Conservation (phyloP, 176 grass and related monocot genomes). For the Echinochloa phyllopogon region DNA sequence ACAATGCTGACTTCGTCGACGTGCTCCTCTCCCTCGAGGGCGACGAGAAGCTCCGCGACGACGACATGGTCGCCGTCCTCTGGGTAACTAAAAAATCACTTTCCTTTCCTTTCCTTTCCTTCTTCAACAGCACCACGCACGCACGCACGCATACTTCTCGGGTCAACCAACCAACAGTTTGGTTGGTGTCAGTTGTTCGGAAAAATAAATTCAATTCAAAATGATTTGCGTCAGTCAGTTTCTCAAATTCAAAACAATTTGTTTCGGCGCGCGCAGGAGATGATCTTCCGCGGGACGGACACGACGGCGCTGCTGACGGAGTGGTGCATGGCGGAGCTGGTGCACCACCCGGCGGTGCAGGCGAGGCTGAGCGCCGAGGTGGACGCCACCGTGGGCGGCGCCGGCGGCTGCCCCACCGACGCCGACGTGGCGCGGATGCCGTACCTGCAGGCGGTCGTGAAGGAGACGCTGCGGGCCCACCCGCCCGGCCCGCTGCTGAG, state of each 20-base stretch:
- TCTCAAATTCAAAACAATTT: no score
- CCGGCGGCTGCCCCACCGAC: constrained; percentile 34
- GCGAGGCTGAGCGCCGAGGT: constrained; percentile 60
- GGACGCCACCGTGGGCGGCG: constrained; percentile 19
- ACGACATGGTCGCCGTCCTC: constrained; percentile 79
- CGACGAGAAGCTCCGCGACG: constrained; percentile 63
- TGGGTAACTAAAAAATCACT: constrained; percentile 55
- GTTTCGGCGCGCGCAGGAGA: constrained; percentile 53
- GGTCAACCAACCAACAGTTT: background rate
- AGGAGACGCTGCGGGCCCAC: constrained; percentile 73
- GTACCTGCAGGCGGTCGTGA: constrained; percentile 77
- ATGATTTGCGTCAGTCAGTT: no score
- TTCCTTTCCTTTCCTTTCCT: background rate
- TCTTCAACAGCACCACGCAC: background rate
- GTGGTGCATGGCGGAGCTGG: constrained; percentile 83
- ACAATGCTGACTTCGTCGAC: constrained; percentile 67
- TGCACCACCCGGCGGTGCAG: constrained; percentile 61
- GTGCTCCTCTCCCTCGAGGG: constrained; percentile 76
- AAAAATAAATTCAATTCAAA: no score
- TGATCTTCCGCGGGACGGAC: constrained; percentile 91
- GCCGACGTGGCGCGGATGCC: constrained; percentile 63
- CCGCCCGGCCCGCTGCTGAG: constrained; percentile 78
- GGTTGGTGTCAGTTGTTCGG: background rate
- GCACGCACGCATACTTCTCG: background rate
- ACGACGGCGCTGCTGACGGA: constrained; percentile 80